Percentiles rank a stretch among this genome's conserved stretches.
These are phyloP conservation scores for Yamadazyma membranifaciens DNA, from an alignment of 1,139 yeast species.

Conservation along the genomic window DNA sequence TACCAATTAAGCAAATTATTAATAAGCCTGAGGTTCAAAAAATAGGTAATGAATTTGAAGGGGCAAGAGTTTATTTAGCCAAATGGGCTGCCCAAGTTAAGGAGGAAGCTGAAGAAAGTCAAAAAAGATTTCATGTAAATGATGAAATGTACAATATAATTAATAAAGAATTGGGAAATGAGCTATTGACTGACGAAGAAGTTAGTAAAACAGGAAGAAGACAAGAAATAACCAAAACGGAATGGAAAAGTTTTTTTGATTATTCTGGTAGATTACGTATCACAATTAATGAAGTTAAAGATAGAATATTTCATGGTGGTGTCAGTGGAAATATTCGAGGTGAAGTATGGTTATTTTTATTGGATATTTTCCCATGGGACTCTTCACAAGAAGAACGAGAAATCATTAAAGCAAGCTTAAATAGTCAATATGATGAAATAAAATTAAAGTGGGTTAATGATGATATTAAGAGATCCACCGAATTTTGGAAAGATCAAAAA, in stretches of 20 bases:
- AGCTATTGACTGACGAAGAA: constrained; percentile 59
- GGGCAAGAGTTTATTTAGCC: constrained; percentile 87
- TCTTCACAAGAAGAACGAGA: constrained; percentile 68
- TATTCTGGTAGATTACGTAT: constrained; percentile 67
- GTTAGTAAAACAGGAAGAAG: constrained; percentile 61
- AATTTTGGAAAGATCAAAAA: constrained; percentile 85
- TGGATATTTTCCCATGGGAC: constrained; percentile 89
- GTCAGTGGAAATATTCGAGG: constrained; percentile 56
- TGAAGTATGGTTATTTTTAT: constrained; percentile 83
- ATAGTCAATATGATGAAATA: constrained; percentile 62
- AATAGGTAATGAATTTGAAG: constrained; percentile 88
- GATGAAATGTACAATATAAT: constrained; percentile 59
- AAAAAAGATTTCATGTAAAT: constrained; percentile 57
- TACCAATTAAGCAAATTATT: constrained; percentile 60
- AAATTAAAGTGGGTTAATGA: constrained; percentile 68
- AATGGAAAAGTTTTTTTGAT: constrained; percentile 88
- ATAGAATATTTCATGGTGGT: constrained; percentile 88
- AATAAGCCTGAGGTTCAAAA: constrained; percentile 76
- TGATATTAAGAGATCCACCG: constrained; percentile 56
- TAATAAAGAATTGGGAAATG: constrained; percentile 68
- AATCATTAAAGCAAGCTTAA: constrained; percentile 54
- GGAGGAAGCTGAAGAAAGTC: constrained; percentile 82
- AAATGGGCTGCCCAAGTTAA: constrained; percentile 97
- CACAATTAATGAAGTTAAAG: constrained; percentile 76
- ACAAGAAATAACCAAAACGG: constrained; percentile 62